Conservation (phyloP, 2,329 filamentous ascomycete genomes). For the Cladosporium phlei region DNA sequence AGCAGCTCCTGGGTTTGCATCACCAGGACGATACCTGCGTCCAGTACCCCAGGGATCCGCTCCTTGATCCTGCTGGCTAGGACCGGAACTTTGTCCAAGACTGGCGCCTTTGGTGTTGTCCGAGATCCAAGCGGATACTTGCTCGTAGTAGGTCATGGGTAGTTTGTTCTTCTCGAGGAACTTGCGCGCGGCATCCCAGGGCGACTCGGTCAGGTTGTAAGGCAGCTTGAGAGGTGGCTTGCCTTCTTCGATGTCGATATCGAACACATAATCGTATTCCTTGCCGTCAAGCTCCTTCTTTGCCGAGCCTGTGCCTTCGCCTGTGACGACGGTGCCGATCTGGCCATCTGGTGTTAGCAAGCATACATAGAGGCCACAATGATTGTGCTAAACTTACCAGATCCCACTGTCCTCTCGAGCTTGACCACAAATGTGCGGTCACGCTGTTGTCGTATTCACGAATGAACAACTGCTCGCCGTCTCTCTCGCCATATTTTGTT, state of each 20-base stretch:
- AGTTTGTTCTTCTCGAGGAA: slow-evolving; percentile 88
- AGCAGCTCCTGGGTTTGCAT: slow-evolving; percentile 37
- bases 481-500: slow-evolving; percentile 81
- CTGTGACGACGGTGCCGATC: slow-evolving; percentile 89
- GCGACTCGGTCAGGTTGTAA: slow-evolving; percentile 87
- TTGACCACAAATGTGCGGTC: slow-evolving; percentile 84
- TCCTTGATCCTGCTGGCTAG: slow-evolving; percentile 41
- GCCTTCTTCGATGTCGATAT: slow-evolving; percentile 92
- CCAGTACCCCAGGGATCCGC: slow-evolving; percentile 75
- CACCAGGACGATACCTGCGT: slow-evolving; percentile 71
- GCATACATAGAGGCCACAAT: slow-evolving; percentile 7
- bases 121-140: slow-evolving; percentile 87
- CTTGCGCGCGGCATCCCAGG: slow-evolving; percentile 84
- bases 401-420: slow-evolving; percentile 31
- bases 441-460: slow-evolving; percentile 74
- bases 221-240: slow-evolving; percentile 91
- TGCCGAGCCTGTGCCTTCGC: slow-evolving; percentile 68
- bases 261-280: slow-evolving; percentile 94
- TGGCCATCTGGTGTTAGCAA: slow-evolving; percentile 40
- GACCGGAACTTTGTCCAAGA: slow-evolving; percentile 52
- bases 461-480: slow-evolving; percentile 93
- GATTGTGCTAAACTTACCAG: slow-evolving; percentile 15
- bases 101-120: slow-evolving; percentile 84
- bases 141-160: slow-evolving; percentile 80
- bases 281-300: slow-evolving; percentile 75